Evolutionary conservation across 2,329 filamentous ascomycete genomes (phyloP).

Genomic region (Lasiodiplodia sp.): DNA sequence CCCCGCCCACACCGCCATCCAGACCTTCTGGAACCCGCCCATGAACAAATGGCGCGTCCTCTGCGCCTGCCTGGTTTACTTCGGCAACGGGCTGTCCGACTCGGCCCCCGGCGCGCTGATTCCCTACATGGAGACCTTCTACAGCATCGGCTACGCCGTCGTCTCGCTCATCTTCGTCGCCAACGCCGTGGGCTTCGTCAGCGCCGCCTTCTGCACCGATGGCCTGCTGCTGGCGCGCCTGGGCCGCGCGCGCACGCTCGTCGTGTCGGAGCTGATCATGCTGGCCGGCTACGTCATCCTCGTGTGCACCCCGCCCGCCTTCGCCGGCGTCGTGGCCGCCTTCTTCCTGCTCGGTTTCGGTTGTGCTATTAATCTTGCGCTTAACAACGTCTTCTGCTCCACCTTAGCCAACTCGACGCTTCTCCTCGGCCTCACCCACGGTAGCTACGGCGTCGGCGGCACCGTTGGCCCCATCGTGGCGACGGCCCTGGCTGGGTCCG

Average conservation of each 20-base stretch:
- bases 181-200: conserved; percentile 78
- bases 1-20: conserved; percentile 54
- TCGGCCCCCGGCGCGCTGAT: conserved; percentile 75
- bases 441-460: conserved; percentile 62
- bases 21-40: conserved; percentile 63
- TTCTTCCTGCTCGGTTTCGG: conserved; percentile 72
- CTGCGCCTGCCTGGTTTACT: conserved; percentile 68
- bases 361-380: conserved; percentile 58
- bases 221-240: conserved; percentile 66
- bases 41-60: conserved; percentile 76
- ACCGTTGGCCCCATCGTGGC: conserved; percentile 74
- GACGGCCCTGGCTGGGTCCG: conserved; percentile 71
- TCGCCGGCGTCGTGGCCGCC: conserved; percentile 68
- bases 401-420: conserved; percentile 61
- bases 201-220: conserved; percentile 74
- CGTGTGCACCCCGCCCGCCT: conserved; percentile 69
- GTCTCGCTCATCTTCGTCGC: conserved; percentile 84
- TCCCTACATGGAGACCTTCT: conserved; percentile 80
- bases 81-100: conserved; percentile 77
- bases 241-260: conserved; percentile 70
- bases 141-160: conserved; percentile 76
- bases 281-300: conserved; percentile 70
- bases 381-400: conserved; percentile 65
- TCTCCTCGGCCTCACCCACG: conserved; percentile 69
- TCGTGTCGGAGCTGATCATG: conserved; percentile 65